phyloP scores from a whole-genome alignment of 306 rosid species.

The Cicer chorassanicum region DNA sequence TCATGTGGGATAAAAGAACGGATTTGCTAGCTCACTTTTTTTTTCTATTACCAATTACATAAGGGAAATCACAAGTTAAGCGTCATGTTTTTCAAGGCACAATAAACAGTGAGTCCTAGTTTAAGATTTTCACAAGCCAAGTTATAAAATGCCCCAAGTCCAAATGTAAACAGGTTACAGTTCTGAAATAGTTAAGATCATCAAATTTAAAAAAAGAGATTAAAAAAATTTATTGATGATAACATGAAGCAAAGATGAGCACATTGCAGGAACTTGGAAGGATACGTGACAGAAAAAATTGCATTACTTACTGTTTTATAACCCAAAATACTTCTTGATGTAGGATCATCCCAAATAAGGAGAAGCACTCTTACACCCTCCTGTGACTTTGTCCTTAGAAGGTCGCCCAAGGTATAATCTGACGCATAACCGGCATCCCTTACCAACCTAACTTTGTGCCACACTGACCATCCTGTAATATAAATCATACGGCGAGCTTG shows the following conservation, averaged over 20 bases:
- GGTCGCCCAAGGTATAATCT: slow-evolving; percentile 72
- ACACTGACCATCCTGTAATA: slow-evolving; percentile 95
- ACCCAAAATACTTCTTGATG: slow-evolving; percentile 92
- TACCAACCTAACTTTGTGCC: slow-evolving; percentile 80
- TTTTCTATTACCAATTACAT: slow-evolving; percentile 18
- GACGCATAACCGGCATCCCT: slow-evolving; percentile 63
- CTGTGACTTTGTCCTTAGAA: slow-evolving; percentile 82
- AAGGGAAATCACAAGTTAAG: slow-evolving; percentile 25
- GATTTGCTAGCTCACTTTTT: slow-evolving; percentile 7
- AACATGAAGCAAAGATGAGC: slow-evolving; percentile 25
- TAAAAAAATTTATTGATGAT: slow-evolving; percentile 4
- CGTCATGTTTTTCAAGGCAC: slow-evolving; percentile 17
- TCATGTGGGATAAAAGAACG: background rate
- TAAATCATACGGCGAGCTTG: slow-evolving; percentile 82
- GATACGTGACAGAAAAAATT: slow-evolving; percentile 32
- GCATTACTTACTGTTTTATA: slow-evolving; percentile 73
- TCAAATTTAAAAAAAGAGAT: slow-evolving; percentile 16
- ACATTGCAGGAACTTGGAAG: slow-evolving; percentile 15
- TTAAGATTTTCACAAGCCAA: slow-evolving; percentile 13
- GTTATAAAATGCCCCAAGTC: slow-evolving; percentile 4
- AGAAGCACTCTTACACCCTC: slow-evolving; percentile 98
- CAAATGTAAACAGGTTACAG: slow-evolving; percentile 31
- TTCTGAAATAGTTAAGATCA: slow-evolving; percentile 10
- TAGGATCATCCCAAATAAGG: slow-evolving; percentile 97
- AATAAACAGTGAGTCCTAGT: slow-evolving; percentile 17